Base-by-base conservation (phyloP, 768 basidiomycete species). In the Boletus subparvulus region DNA sequence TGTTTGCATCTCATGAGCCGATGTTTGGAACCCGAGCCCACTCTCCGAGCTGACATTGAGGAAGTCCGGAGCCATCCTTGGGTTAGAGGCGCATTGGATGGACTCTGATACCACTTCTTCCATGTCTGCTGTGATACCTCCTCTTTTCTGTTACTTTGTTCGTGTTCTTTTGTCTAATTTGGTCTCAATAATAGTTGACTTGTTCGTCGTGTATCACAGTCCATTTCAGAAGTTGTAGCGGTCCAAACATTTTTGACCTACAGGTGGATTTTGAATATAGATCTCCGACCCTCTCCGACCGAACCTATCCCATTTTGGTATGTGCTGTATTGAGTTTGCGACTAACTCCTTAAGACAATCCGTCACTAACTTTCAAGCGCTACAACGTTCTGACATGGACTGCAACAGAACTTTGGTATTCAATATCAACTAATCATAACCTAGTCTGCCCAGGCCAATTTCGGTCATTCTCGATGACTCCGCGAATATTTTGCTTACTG, bases 61-160 rank as follows among this genome's bases (percentile, higher is more conserved):
- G 88, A 95, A 71, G 86, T 99, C 39, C 83, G 85, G 47, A 74
- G 71, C n/a, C 91, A 96, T 73, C 81, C 79, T n/a, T 98, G 96
- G 94, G 78, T 97, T 46, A 64, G 69, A 44, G 58, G 61, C 9
- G 58, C 69, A 30, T 50, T 58, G 51, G 58, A 68, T 43, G 65
- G 57, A 37, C 32, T 53, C 14, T 73, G 56, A 66, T 42, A 28
- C 28, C 9, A 40, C 39, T 48, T 47, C 1, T 55, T 46, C 19
- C 28, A 17, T 45, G 24, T 58, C 11, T 47, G 44, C 44, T 55
- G 56, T 24, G 58, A 58, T 49, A 64, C 58, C 48, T 37, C 47
- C 48, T 37, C 47, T 33, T 41, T 56, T 53, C 16, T 40, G 30
- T 59, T 61, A 14, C 8, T 26, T 39, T 43, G 17, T 33, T 9